A percentile compares a stretch with the other conserved stretches of the same genome.
Conservation (phyloP, 352 stramenopile species). For the Saprolegnia diclina region DNA sequence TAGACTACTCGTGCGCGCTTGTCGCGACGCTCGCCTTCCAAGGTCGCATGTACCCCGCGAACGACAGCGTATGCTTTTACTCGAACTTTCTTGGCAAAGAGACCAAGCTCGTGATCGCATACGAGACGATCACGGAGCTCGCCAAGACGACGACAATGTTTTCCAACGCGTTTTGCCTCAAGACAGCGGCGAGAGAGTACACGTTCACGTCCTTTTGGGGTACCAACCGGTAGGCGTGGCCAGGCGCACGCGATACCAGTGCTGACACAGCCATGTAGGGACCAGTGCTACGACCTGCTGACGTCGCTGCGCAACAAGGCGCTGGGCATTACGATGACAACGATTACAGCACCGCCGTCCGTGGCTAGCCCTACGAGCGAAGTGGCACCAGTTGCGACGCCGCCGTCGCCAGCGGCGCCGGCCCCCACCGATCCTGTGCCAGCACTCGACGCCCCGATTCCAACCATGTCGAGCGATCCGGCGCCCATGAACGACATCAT, state of each 20-base stretch:
- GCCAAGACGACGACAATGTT: constrained; percentile 82
- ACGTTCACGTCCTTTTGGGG: constrained; percentile 85
- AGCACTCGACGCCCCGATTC: neutral
- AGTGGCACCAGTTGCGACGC: neutral
- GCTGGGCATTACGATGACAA: constrained; percentile 27
- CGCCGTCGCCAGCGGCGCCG: neutral
- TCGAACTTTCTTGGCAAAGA: constrained; percentile 83
- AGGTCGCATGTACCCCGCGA: constrained; percentile 83
- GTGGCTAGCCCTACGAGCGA: constrained; percentile 17
- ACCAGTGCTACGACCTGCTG: constrained; percentile 76
- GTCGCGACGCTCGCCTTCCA: constrained; percentile 76
- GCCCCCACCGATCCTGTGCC: neutral
- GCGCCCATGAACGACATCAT: constrained; percentile 57
- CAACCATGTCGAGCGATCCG: neutral
- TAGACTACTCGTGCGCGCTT: constrained; percentile 82
- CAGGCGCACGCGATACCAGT: neutral
- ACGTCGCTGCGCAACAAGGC: constrained; percentile 52
- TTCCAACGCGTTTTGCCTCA: constrained; percentile 65
- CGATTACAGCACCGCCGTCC: neutral
- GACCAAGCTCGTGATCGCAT: constrained; percentile 83
- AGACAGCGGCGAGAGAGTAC: constrained; percentile 64
- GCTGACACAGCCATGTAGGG: constrained; percentile 23
- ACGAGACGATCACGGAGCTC: constrained; percentile 74
- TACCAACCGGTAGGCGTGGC: constrained; percentile 40
- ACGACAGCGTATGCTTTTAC: constrained; percentile 80